Evolutionary conservation across 306 rosid genomes (phyloP), one percentile per base, ranked within the genome.

Genomic region (Corylus americana): DNA sequence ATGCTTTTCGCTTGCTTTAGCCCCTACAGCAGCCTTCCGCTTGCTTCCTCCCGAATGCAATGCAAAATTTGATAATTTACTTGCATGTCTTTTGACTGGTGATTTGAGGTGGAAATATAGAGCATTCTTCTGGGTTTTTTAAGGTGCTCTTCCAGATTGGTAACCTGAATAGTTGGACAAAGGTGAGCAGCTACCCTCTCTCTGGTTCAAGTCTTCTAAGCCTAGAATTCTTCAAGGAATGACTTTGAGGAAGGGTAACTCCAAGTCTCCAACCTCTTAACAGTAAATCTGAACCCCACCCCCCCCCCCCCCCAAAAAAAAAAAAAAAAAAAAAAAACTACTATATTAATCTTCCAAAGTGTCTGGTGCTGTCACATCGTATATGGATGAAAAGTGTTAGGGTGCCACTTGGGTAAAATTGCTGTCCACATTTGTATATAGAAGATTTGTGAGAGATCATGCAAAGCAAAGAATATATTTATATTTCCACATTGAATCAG

Each of bases 51-150:
- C n/a, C 31, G 70, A 66, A 9, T 7, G 49, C 5, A 54, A 55
- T 62, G 27, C 79, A 53, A 25, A 37, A 29, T 55, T 58, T 62
- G 55, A 59, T 42, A 22, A 39, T 76, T 79, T 81, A 35, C n/a
- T 74, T 27, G 75, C 57, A 29, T 74, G 48, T 62, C 50, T 74
- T 79, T 16, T 62, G 66, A 51, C 70, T 64, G 57, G 70, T 71
- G 47, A 64, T 83, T 72, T 58, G 78, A 71, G 83, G 62, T 77
- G 77, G 61, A 57, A 79, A 81, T 70, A 54, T 20, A 27, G 1
- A 4, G 44, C 44, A 5, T 29, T 29, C 42, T 62, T 5, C 10
- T 8, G 39, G 44, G 69, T 29, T 27, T 62, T 7, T 62, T 29
- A 29, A 62, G 69, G 6, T 62, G 16, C 17, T 29, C 42, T 13